Base-by-base conservation (phyloP, 179 eudicot genomes). In the Spinacia oleracea region DNA sequence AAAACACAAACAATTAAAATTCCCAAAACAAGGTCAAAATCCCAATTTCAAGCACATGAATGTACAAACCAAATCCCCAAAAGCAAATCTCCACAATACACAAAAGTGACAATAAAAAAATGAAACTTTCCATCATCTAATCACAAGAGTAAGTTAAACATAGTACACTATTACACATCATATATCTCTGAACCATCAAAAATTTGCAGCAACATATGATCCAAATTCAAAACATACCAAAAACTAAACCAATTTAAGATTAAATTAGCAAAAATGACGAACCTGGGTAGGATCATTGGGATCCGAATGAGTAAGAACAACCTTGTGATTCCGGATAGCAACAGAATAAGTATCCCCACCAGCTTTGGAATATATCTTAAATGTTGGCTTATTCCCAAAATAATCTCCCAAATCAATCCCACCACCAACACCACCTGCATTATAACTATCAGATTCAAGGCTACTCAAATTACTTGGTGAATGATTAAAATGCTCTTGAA, bases 211-310 rank as follows among this genome's bases (percentile, higher is more conserved):
- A 38, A 38, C 66, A 62, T 62, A 7, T 18, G 23, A 18, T 18
- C n/a, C n/a, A n/a, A n/a, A n/a, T n/a, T n/a, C 59, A 20, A 53
- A 58, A 1, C 7, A 69, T 2, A n/a, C 7, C 7, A 9, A 6
- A 7, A 10, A 42, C 1, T 6, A 43, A 69, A 20, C 31, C 29
- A 68, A 68, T 9, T 21, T 12, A 68, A 38, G 3, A 38, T 0
- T 32, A 16, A 16, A 34, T 0, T 20, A 3, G 1, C 0, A 14
- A 59, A 56, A 65, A 18, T 23, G 15, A 16, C 59, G 16, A 59
- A 74, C 97, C 81, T 94, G 98, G 40, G 70, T 80, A 34, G 81
- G 92, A 73, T 94, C 98, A 32, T 78, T 78, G n/a, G 91, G 84
- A 78, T 94, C 81, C 51, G 97, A 73, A 34, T 75, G 86, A 21